These are phyloP conservation scores for Colletotrichum sansevieriae DNA, from an alignment of 2,329 filamentous ascomycete genomes.

Conservation along the genomic window DNA sequence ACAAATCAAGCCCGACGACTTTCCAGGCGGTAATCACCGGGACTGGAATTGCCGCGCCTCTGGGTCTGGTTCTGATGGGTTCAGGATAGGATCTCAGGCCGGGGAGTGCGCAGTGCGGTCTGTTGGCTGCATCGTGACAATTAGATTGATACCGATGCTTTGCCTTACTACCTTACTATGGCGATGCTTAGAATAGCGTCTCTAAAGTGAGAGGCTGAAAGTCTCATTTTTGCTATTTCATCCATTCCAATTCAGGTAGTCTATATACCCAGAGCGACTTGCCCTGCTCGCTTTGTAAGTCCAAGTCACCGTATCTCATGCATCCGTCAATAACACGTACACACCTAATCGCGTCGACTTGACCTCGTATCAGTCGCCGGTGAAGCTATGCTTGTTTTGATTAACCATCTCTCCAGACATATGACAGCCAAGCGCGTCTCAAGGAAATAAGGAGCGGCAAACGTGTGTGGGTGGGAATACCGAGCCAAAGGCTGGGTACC, in stretches of 20 bases:
- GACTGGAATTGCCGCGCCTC: conserved; percentile 19
- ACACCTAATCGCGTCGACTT: conserved; percentile 1
- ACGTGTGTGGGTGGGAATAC: conserved; percentile 27
- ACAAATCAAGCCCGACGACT: conserved; percentile 2
- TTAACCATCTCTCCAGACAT: conserved; percentile 13
- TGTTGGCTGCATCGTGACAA: conserved; percentile 8
- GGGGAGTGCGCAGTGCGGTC: conserved; percentile 28
- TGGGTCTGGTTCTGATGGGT: conserved; percentile 23
- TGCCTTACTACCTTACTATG: no score
- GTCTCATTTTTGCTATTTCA: no score
- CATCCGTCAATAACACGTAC: background rate
- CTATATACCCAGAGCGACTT: no score
- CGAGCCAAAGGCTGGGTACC: conserved; percentile 17
- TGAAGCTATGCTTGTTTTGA: conserved; percentile 21
- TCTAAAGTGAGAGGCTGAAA: no score
- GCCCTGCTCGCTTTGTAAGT: no score
- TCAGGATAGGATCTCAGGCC: conserved; percentile 27
- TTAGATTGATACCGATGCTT: background rate
- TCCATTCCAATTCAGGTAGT: no score
- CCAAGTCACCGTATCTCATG: no score
- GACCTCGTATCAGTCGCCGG: background rate
- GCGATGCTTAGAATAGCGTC: no score
- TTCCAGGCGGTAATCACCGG: conserved; percentile 2
- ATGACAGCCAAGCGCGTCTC: conserved; percentile 26
- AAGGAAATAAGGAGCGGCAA: conserved; percentile 27